Base-by-base conservation (phyloP, 805 yeast species). In the Cyberlindnera amylophila region DNA sequence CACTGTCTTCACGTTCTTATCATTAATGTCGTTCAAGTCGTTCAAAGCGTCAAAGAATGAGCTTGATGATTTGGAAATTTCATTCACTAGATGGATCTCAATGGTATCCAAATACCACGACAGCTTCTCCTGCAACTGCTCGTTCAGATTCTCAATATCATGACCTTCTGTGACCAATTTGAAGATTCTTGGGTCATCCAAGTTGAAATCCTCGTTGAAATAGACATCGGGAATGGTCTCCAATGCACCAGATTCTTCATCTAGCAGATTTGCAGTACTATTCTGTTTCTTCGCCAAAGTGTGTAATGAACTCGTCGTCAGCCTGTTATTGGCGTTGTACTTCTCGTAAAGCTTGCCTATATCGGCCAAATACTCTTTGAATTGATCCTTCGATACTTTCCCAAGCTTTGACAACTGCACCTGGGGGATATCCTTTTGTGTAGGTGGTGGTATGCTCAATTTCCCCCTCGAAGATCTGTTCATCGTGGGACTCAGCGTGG, bases 181-280 rank as follows among this genome's bases (percentile, higher is more conserved):
- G 61, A 91, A 91, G 1, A 82, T 72, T 43, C 96, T 72, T 6
- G 96, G 96, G 58, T 93, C 88, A 53, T 93, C 97, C 31, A 93
- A 69, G 49, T 86, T 72, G 63, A 93, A 93, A 32, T 79, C 74
- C 7, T 74, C 68, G 19, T 74, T 75, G 48, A 83, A 80, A 53
- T 76, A 93, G 1, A 87, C 77, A 2, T 67, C 62, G 0, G 99
- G 98, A 6, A 93, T 75, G 45, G 70, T 59, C 7, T 64, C 51
- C 36, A 79, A 13, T 10, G 43, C 45, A 33, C 51, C 55, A 7
- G 38, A 27, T 34, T 50, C 62, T 19, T 55, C 55, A 14, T 56
- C 56, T 3, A 59, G 36, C 11, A 47, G 27, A 26, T 44, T 46
- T 13, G 37, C 49, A 11, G 34, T 40, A 14, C 45, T 49, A 27